A percentile compares a stretch with the other conserved stretches of the same genome.
These are phyloP conservation scores for Neopestalotiopsis sp. DNA, from an alignment of 2,329 filamentous ascomycete species.

Conservation along the genomic window DNA sequence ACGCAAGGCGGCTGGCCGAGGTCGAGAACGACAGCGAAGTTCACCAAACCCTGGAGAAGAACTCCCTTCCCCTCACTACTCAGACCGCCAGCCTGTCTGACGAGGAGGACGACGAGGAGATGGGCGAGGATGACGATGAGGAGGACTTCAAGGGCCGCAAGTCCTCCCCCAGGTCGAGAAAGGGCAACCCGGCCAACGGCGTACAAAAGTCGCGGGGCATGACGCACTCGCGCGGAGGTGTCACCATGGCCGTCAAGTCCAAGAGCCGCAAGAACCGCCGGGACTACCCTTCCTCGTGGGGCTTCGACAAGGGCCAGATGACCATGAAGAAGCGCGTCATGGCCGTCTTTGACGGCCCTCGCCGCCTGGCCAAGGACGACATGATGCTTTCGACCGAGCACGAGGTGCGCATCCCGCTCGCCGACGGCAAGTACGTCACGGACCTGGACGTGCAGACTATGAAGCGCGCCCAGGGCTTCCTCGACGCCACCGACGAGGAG, in stretches of 20 bases:
- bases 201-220: conserved; percentile 73
- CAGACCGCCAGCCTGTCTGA: conserved; percentile 40
- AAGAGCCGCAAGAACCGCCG: conserved; percentile 88
- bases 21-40: conserved; percentile 69
- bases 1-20: conserved; percentile 69
- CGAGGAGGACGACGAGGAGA: conserved; percentile 63
- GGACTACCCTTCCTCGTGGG: conserved; percentile 94
- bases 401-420: conserved; percentile 85
- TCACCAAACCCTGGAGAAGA: conserved; percentile 67
- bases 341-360: conserved; percentile 86
- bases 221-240: conserved; percentile 79
- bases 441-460: conserved; percentile 92
- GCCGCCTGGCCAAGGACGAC: conserved; percentile 94
- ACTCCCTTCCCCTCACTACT: conserved; percentile 58
- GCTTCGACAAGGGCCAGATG: conserved; percentile 90
- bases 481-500: conserved; percentile 81
- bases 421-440: conserved; percentile 83
- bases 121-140: conserved; percentile 65
- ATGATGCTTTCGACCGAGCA: conserved; percentile 98
- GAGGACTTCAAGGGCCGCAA: conserved; percentile 60
- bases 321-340: conserved; percentile 98
- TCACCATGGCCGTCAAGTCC: conserved; percentile 58
- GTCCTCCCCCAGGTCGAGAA: conserved; percentile 62
- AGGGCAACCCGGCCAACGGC: conserved; percentile 60
- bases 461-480: conserved; percentile 84